Base-by-base conservation (phyloP, 129 eudicot genomes). In the Artemisia argyi region DNA sequence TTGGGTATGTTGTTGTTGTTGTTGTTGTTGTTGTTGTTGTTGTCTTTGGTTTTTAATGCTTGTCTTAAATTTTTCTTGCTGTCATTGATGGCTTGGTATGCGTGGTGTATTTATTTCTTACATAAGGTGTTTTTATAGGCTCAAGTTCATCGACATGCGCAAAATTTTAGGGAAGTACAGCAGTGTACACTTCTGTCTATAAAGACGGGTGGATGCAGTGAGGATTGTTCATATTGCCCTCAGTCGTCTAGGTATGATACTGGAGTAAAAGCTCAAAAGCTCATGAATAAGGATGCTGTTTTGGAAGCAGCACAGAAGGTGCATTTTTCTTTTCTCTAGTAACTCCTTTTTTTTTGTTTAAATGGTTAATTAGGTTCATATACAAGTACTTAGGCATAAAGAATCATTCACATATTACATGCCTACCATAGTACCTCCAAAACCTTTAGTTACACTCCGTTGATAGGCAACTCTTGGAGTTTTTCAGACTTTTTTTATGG, bases 91-190 rank as follows among this genome's bases (percentile, higher is more conserved):
- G 28, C 26, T 51, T 47, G 10, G 32, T 65, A 6, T 15, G 46
- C 51, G 12, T 76, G 56, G n/a, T 30, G 53, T 50, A 11, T 52
- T 9, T 42, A 28, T 39, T 64, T n/a, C 76, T 67, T 54, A 63
- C 18, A 11, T 17, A 56, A 42, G 44, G 18, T 46, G 9, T 82
- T 58, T 57, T 58, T 79, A 68, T 69, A 94, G 99, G 99, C 99
- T 77, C 99, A 90, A 88, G 99, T 94, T 53, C 99, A 94, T 79
- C 81, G 99, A 78, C 91, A 94, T 85, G 91, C 99, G 79, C 99
- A 94, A 71, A 94, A 90, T 61, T 94, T 94, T 67, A 88, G 97
- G 87, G 99, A 94, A 82, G 99, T 94, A 69, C 99, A 94, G 78
- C 99, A 94, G 78, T 94, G 99, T 78, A 94, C 99, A 0, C 96